A percentile compares a stretch with the other conserved stretches of the same genome.
phyloP scores from a whole-genome alignment of 495 filamentous ascomycete species.

The Pyronema omphalodes region DNA sequence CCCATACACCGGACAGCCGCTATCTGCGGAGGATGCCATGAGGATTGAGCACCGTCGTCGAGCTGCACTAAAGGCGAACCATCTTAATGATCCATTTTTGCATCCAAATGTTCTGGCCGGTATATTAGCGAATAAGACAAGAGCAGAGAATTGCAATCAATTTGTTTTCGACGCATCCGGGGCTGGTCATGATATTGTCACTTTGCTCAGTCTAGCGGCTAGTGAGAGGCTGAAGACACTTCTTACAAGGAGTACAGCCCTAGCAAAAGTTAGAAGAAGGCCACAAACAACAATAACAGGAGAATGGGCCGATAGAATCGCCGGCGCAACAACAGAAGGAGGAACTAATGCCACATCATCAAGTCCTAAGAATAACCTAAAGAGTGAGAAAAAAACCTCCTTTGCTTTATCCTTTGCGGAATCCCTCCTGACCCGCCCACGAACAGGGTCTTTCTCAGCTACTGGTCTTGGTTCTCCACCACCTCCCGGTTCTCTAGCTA shows the following conservation, averaged over 20 bases:
- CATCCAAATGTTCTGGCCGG: conserved; percentile 11
- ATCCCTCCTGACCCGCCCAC: not conserved
- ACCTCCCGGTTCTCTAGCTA: conserved; percentile 15
- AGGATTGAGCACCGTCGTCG: conserved; percentile 11
- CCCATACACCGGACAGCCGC: not conserved
- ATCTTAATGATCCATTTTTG: conserved; percentile 20
- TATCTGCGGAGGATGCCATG: conserved; percentile 13
- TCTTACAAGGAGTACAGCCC: conserved; percentile 16
- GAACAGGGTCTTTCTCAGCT: conserved; percentile 13
- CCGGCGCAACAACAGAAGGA: conserved; percentile 13
- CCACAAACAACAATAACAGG: conserved; percentile 21
- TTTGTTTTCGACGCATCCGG: conserved; percentile 12
- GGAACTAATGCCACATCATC: conserved; percentile 12
- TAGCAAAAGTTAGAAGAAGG: conserved; percentile 16
- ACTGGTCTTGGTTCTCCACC: conserved; percentile 13
- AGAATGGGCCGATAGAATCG: conserved; percentile 22
- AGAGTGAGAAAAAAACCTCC: conserved; percentile 4
- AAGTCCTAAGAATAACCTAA: conserved; percentile 5
- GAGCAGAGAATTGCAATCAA: conserved; percentile 12
- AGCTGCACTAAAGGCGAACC: conserved; percentile 17
- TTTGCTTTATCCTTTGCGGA: conserved; percentile 1
- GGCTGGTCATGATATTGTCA: conserved; percentile 12
- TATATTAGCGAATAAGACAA: conserved; percentile 17
- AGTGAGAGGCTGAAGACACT: conserved; percentile 19
- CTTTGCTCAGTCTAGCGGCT: conserved; percentile 15